Evolutionary conservation across 768 basidiomycete species (phyloP), one percentile per base, ranked within the genome.

Genomic region (Dacryopinax spathularia): DNA sequence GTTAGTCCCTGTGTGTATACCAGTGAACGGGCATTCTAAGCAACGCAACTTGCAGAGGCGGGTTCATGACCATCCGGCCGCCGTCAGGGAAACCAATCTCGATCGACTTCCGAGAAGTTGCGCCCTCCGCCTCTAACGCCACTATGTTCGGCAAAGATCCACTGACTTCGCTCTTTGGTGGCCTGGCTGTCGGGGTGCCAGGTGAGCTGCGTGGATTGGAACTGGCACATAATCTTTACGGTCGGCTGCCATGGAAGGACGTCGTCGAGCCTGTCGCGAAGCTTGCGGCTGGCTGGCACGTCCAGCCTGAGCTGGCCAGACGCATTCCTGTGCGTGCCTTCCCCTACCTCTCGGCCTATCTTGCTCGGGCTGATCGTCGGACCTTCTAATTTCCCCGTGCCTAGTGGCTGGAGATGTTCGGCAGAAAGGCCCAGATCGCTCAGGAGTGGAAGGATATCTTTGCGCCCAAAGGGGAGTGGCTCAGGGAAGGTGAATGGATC

Each of bases 91-190:
- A 18, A 48, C 62, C 60, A 69, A 84, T 85, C 36, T 87, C 80
- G 13, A 79, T 97, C 60, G 90, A 97, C 75, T 97, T 91, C 72
- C 83, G 95, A 41, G 95, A 97, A 74, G 86, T 83, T 0, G 91
- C 88, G 0, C 91, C 95, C 0, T 81, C 80, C 0, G 73, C 82
- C 34, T 78, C 91, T 4, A 88, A 86, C 70, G 72, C 77, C 37
- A 84, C 84, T 3, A 97, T 97, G 93, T 97, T 83, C 74, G 68
- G 70, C 69, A 74, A 78, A 13, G 72, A 84, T 41, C 78, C 88
- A 1, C 66, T 72, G 2, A 75, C 78, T 1, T 78, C 91, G 18
- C 77, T 69, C 64, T 83, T 79, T 63, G 95, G 96, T 2, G 94
- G 96, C 2, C 75, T 97, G 62, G 73, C 91, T 5, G 83, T 95